Conservation (phyloP, 306 rosid species). For the Abrus precatorius region DNA sequence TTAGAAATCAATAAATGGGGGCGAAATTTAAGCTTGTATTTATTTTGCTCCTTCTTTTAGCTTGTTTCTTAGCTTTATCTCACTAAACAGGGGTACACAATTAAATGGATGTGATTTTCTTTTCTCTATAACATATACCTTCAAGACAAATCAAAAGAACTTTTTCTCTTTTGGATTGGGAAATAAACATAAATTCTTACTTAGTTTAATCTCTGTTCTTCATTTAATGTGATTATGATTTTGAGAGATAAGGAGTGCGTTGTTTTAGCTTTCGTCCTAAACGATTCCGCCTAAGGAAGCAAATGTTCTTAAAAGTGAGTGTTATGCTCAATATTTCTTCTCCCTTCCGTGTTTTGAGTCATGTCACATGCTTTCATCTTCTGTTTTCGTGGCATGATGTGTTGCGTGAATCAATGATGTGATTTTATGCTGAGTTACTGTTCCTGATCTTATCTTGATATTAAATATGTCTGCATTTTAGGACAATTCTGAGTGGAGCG, state of each 20-base stretch:
- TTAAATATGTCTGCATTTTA: not conserved
- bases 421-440: not conserved
- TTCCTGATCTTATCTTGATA: not conserved
- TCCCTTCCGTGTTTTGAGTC: not conserved
- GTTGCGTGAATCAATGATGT: constrained; percentile 1
- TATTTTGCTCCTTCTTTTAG: too few species aligned
- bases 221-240: not conserved
- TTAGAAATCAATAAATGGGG: too few species aligned
- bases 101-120: too few species aligned
- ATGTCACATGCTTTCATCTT: not conserved
- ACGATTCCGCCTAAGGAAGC: not conserved
- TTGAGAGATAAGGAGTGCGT: constrained; percentile 1
- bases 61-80: too few species aligned
- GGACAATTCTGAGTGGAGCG: constrained; percentile 10
- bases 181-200: not conserved
- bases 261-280: constrained; percentile 10
- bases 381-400: constrained; percentile 16
- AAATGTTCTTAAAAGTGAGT: not conserved
- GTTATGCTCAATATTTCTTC: constrained; percentile 6
- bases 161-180: not conserved
- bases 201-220: constrained; percentile 6
- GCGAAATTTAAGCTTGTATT: too few species aligned
- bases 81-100: too few species aligned
- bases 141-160: not conserved
- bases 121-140: too few species aligned